Evolutionary conservation across 495 filamentous ascomycete species (phyloP), one percentile per base, ranked within the genome.

Genomic region (Sporormia fimetaria): DNA sequence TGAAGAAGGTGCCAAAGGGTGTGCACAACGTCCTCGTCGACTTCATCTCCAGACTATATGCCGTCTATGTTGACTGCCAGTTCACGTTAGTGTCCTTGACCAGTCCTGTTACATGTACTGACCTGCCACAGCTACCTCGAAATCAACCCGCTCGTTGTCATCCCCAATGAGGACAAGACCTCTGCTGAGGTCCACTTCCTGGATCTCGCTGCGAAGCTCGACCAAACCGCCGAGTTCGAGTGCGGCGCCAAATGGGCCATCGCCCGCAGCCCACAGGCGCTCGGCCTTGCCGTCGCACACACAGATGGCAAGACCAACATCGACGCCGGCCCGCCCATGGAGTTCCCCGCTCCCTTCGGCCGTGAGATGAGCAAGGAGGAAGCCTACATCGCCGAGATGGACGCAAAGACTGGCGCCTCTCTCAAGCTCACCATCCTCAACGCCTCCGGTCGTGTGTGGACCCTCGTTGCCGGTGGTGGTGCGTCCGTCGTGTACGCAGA

Each of bases 191-290:
- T 99, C 22, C 75, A 94, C 75, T 99, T 96, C 79, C 77, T 99
- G 43, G 90, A 99, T 69, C 73, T 99, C 57, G 90, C 90, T 45
- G 90, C 90, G 56, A 99, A 99, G 76, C 70, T 99, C 39, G 90
- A 99, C 65, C 90, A 99, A 68, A 99, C 90, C 37, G 90, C 90
- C 51, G 90, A 99, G 69, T 99, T 96, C 59, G 90, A 99, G 71
- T 99, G 90, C 57, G 90, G 90, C 63, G 83, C 81, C 52, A 99
- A 99, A 67, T 99, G 90, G 90, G 90, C 90, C 44, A 71, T 95
- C 62, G 90, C 90, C 33, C 81, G 90, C 42, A 82, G 83, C 48
- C 82, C 87, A 27, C 71, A 80, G 40, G 83, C 83, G 59, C 75
- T 99, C 40, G 90, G 90, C 46, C 70, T 94, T 59, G 69, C 79